Base-by-base conservation (phyloP, 495 filamentous ascomycete genomes). In the Tuber brumale region DNA sequence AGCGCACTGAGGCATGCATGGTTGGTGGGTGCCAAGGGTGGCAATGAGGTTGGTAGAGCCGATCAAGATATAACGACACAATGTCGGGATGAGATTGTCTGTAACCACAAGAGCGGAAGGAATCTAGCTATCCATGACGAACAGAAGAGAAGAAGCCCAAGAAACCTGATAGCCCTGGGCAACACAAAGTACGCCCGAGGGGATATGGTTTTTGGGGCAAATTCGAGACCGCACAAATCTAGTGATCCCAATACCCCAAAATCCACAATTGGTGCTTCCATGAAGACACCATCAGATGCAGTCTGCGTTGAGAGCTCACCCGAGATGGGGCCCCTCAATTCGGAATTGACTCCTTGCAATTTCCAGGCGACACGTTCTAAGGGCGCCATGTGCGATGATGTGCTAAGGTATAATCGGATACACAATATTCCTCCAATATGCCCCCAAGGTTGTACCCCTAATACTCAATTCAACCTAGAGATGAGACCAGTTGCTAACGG, bases 61-160 rank as follows among this genome's bases (percentile, higher is more conserved):
- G 23, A n/a, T n/a, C 1, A n/a, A 10, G 48, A 21, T 23, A 1
- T 2, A 10, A n/a, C 23, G 8, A 9, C 21, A 3, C 7, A 2
- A n/a, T 0, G 21, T 3, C 8, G 2, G 0, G 23, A n/a, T 51
- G 8, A n/a, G 8, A 12, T 23, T 0, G 12, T 3, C 23, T 10
- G 7, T 0, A 51, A 7, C 8, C 10, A 8, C 8, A n/a, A n/a
- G 48, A 9, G 48, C 8, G 7, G 9, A 23, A 51, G n/a, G 8
- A n/a, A 10, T n/a, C 21, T 10, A 51, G 23, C 48, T n/a, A 9
- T 23, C 3, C 21, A 12, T n/a, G 1, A 3, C 21, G 0, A 23
- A 8, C 48, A n/a, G 46, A 51, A 23, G 12, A 21, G 46, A n/a
- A 12, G 48, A n/a, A n/a, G 48, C 8, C 1, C 8, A n/a, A n/a